Evolutionary conservation across 2,329 filamentous ascomycete genomes (phyloP).

Genomic region (Xylaria sp.): DNA sequence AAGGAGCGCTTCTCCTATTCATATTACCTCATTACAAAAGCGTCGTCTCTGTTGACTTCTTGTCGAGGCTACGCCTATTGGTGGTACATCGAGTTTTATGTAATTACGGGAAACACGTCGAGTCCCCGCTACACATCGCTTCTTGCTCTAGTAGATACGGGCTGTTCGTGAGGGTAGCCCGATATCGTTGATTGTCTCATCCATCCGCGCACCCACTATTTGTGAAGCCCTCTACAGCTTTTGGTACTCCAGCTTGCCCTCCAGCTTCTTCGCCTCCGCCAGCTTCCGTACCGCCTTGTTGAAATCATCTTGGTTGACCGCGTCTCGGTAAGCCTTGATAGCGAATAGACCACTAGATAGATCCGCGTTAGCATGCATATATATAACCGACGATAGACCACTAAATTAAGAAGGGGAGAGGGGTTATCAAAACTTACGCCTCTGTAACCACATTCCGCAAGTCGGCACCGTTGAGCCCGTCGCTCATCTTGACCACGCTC

Average conservation of each 20-base stretch:
- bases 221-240: conserved; percentile 66
- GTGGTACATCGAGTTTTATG: too few relatives aligned
- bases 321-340: conserved; percentile 96
- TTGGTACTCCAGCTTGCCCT: conserved; percentile 97
- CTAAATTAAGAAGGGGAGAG: neutral
- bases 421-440: conserved; percentile 71
- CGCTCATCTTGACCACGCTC: conserved; percentile 99
- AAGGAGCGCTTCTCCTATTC: too few relatives aligned
- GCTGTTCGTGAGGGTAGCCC: too few relatives aligned
- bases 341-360: conserved; percentile 86
- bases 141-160: too few relatives aligned
- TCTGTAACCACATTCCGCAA: conserved; percentile 97
- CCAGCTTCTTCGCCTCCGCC: conserved; percentile 95
- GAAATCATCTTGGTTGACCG: conserved; percentile 98
- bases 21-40: too few relatives aligned
- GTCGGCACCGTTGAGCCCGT: conserved; percentile 96
- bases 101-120: too few relatives aligned
- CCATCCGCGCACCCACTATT: too few relatives aligned
- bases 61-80: too few relatives aligned
- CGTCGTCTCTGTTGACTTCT: too few relatives aligned
- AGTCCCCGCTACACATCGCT: too few relatives aligned
- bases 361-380: conserved; percentile 30
- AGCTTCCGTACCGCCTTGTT: conserved; percentile 99
- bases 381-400: neutral
- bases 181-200: too few relatives aligned